Conservation (phyloP, 1,284 basidiomycete genomes). For the Ustilago cynodontis region DNA sequence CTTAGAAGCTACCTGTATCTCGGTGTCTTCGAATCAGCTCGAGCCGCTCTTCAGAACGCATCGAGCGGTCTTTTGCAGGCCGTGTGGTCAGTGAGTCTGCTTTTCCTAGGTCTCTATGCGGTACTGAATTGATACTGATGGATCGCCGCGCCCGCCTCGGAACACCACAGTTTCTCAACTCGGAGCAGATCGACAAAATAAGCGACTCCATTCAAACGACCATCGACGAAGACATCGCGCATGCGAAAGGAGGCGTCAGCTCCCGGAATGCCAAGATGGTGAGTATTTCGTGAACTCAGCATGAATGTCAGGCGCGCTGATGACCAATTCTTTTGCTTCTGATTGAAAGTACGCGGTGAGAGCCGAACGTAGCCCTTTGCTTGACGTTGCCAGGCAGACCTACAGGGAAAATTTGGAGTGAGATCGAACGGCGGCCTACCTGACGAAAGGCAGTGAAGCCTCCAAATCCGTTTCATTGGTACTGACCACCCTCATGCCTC, state of each 20-base stretch:
- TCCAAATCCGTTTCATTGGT: not conserved
- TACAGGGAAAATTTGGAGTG: conserved; percentile 81
- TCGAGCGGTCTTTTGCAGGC: conserved; percentile 77
- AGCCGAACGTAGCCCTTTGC: conserved; percentile 81
- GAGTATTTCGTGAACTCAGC: too few relatives aligned
- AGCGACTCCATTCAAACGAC: conserved; percentile 75
- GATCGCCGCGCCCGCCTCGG: not conserved
- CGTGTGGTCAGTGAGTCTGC: conserved; percentile 74
- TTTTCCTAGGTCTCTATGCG: not conserved
- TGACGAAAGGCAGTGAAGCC: not conserved
- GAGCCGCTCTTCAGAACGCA: conserved; percentile 76
- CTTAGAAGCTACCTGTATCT: not conserved
- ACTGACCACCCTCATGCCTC: not conserved
- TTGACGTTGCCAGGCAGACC: conserved; percentile 92
- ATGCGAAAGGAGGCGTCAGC: conserved; percentile 44
- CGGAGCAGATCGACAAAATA: conserved; percentile 78
- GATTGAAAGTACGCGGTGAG: conserved; percentile 79
- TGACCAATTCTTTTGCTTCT: not conserved
- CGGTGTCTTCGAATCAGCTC: conserved; percentile 70
- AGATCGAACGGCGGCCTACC: not conserved
- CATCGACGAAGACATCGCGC: conserved; percentile 77
- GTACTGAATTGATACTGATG: not conserved
- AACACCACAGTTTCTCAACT: conserved; percentile 77
- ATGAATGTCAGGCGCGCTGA: too few relatives aligned
- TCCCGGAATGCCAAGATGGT: conserved; percentile 35